phyloP scores from a whole-genome alignment of 108 stramenopile genomes.

The Chaetoceros muelleri region DNA sequence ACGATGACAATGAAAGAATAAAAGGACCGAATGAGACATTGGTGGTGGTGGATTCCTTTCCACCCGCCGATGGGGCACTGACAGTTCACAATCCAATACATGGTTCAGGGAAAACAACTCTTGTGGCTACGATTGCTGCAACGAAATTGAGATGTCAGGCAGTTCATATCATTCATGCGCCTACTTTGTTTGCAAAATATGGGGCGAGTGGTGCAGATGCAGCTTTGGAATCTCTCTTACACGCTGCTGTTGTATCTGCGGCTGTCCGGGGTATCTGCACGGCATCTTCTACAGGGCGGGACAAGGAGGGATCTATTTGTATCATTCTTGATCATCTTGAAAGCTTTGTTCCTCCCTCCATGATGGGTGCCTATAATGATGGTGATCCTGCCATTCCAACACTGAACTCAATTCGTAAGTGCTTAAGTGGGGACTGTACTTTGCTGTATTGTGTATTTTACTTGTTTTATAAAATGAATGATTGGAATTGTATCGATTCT shows the following conservation, averaged over 20 bases:
- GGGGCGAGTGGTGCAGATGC: slow-evolving; percentile 54
- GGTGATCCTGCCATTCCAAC: slow-evolving; percentile 57
- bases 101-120: slow-evolving; percentile 46
- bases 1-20: background rate
- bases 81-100: slow-evolving; percentile 37
- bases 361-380: slow-evolving; percentile 9
- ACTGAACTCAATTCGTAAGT: slow-evolving; percentile 48
- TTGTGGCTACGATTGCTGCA: slow-evolving; percentile 49
- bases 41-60: background rate
- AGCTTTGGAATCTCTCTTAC: slow-evolving; percentile 57
- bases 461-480: background rate
- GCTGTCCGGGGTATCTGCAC: slow-evolving; percentile 23
- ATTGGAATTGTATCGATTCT: too few species aligned
- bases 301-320: slow-evolving; percentile 23
- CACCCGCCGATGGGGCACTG: slow-evolving; percentile 9
- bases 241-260: slow-evolving; percentile 38
- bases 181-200: slow-evolving; percentile 58
- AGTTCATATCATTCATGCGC: slow-evolving; percentile 48
- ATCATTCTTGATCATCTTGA: slow-evolving; percentile 71
- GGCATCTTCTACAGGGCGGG: background rate
- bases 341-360: slow-evolving; percentile 35
- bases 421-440: background rate
- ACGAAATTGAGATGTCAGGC: slow-evolving; percentile 29
- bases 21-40: background rate
- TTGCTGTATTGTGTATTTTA: background rate